phyloP scores from a whole-genome alignment of 2,329 filamentous ascomycete genomes.

The Aureobasidium vineae region DNA sequence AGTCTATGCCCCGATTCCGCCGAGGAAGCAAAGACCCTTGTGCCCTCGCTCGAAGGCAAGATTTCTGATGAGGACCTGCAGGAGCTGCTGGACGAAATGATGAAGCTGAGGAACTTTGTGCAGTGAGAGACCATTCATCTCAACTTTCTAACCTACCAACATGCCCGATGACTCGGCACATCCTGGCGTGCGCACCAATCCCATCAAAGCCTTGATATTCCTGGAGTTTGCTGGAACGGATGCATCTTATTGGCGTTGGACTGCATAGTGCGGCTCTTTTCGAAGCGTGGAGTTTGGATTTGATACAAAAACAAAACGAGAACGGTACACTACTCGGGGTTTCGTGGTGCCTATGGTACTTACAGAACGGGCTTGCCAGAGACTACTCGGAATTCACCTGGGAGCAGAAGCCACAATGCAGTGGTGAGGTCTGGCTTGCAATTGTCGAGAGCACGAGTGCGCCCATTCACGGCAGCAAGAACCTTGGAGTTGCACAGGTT shows the following conservation, averaged over 20 bases:
- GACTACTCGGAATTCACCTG: background rate
- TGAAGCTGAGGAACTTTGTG: constrained; percentile 62
- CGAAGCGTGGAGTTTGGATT: constrained; percentile 16
- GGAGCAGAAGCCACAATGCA: background rate
- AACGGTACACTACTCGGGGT: background rate
- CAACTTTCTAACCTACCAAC: background rate
- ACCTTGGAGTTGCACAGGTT: background rate
- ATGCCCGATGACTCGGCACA: background rate
- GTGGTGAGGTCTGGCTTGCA: background rate
- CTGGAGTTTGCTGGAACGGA: constrained; percentile 9
- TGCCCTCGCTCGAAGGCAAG: constrained; percentile 85
- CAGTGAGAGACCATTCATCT: constrained; percentile 13
- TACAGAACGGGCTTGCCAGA: background rate
- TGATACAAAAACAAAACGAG: background rate
- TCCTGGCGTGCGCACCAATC: background rate
- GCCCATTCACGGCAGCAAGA: background rate
- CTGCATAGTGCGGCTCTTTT: constrained; percentile 15
- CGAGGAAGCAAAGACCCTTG: constrained; percentile 94
- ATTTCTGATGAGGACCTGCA: constrained; percentile 86
- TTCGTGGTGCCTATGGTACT: background rate
- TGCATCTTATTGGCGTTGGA: constrained; percentile 21
- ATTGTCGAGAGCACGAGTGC: too few species aligned
- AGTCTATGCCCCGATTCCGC: constrained; percentile 88
- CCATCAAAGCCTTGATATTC: background rate
- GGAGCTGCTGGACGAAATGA: constrained; percentile 85